Evolutionary conservation across 2,329 filamentous ascomycete species (phyloP).

Genomic region (Monosporascus sp.): DNA sequence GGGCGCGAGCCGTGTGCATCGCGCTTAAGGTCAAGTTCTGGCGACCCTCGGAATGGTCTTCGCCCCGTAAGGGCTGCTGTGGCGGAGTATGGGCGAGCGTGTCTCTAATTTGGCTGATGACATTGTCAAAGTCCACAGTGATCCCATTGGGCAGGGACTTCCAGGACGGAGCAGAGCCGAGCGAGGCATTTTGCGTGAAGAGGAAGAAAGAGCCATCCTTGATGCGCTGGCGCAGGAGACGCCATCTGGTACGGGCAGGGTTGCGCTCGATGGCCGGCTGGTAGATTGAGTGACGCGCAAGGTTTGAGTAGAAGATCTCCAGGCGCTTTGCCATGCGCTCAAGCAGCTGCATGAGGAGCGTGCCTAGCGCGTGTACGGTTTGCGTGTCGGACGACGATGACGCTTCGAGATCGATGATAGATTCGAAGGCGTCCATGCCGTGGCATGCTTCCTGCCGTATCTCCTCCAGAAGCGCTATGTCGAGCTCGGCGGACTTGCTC

Average conservation of each 20-base stretch:
- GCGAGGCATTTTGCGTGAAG: conserved; percentile 25
- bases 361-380: not conserved
- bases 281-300: conserved; percentile 44
- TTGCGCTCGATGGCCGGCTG: conserved; percentile 47
- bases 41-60: not conserved
- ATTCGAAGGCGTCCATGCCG: conserved; percentile 51
- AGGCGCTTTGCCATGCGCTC: conserved; percentile 49
- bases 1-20: conserved; percentile 34
- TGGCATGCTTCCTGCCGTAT: conserved; percentile 46
- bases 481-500: conserved; percentile 41
- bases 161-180: conserved; percentile 19
- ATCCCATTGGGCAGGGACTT: conserved; percentile 22
- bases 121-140: conserved; percentile 39
- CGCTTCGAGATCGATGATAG: conserved; percentile 22
- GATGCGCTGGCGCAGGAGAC: conserved; percentile 41
- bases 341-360: conserved; percentile 42
- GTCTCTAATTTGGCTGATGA: conserved; percentile 37
- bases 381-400: not conserved
- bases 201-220: conserved; percentile 48
- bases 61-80: conserved; percentile 11
- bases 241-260: conserved; percentile 47
- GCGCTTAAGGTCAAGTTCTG: conserved; percentile 29
- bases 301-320: conserved; percentile 46
- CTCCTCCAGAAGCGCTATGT: conserved; percentile 49
- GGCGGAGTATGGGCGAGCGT: conserved; percentile 21